Conservation (phyloP, 495 filamentous ascomycete species). For the Platismatia glauca region DNA sequence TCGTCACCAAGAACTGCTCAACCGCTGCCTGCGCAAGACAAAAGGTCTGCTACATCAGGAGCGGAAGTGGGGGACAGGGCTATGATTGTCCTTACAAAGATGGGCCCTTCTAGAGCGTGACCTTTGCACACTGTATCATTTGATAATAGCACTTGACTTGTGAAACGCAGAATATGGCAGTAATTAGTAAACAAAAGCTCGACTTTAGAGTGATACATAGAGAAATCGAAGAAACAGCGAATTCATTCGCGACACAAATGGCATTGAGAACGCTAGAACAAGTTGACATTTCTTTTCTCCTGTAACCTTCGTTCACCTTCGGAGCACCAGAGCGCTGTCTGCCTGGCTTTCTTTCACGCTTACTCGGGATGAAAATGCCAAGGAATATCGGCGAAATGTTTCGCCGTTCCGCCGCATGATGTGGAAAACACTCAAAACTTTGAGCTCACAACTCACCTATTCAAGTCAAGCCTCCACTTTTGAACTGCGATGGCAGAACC, state of each 20-base stretch:
- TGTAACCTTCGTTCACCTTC: too few species aligned
- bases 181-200: background rate
- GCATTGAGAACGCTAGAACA: background rate
- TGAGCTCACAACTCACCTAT: background rate
- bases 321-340: too few species aligned
- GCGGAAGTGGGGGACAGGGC: conserved; percentile 36
- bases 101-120: conserved; percentile 7
- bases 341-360: too few species aligned
- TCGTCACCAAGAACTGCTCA: conserved; percentile 37
- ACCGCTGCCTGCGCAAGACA: conserved; percentile 36
- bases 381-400: background rate
- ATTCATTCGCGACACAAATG: background rate
- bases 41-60: conserved; percentile 43
- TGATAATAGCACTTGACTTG: background rate
- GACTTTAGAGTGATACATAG: background rate
- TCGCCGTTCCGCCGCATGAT: background rate
- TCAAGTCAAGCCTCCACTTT: too few species aligned
- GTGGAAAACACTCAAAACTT: background rate
- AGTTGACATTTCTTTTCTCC: too few species aligned
- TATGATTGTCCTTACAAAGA: conserved; percentile 33
- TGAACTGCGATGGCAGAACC: conserved; percentile 45
- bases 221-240: background rate
- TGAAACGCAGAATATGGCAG: background rate
- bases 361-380: background rate
- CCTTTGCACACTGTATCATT: background rate